phyloP scores from a whole-genome alignment of 768 basidiomycete species.

The Tulasnella sp. region DNA sequence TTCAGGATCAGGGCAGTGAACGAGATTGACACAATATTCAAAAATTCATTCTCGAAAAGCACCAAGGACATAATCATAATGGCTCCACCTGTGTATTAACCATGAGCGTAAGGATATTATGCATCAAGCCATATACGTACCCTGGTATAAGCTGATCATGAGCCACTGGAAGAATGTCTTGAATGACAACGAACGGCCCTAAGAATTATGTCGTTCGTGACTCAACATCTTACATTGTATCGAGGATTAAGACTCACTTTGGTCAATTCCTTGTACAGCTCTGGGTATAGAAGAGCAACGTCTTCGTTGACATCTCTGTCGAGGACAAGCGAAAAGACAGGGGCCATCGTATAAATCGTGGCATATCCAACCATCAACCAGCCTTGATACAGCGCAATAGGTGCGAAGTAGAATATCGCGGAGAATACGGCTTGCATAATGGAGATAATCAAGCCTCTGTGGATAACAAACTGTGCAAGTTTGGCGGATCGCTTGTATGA shows the following conservation, averaged over 20 bases:
- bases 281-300: constrained; percentile 87
- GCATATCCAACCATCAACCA: constrained; percentile 98
- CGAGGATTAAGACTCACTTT: constrained; percentile 75
- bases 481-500: constrained; percentile 97
- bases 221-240: background rate
- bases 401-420: constrained; percentile 84
- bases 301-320: constrained; percentile 95
- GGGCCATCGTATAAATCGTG: constrained; percentile 95
- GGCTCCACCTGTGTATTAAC: constrained; percentile 52
- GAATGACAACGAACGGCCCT: constrained; percentile 90
- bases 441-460: constrained; percentile 91
- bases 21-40: constrained; percentile 97
- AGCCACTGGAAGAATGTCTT: constrained; percentile 99
- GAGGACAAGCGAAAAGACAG: constrained; percentile 91
- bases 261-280: constrained; percentile 92
- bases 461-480: constrained; percentile 96
- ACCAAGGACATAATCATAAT: constrained; percentile 98
- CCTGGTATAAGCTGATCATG: constrained; percentile 96
- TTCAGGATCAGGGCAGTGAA: constrained; percentile 93
- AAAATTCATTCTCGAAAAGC: constrained; percentile 91
- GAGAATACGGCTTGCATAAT: constrained; percentile 97
- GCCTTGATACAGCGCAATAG: constrained; percentile 94
- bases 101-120: background rate
- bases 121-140: constrained; percentile 27
- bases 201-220: constrained; percentile 10